Base-by-base conservation (phyloP, 2,329 filamentous ascomycete genomes). In the Parastagonospora nodorum region DNA sequence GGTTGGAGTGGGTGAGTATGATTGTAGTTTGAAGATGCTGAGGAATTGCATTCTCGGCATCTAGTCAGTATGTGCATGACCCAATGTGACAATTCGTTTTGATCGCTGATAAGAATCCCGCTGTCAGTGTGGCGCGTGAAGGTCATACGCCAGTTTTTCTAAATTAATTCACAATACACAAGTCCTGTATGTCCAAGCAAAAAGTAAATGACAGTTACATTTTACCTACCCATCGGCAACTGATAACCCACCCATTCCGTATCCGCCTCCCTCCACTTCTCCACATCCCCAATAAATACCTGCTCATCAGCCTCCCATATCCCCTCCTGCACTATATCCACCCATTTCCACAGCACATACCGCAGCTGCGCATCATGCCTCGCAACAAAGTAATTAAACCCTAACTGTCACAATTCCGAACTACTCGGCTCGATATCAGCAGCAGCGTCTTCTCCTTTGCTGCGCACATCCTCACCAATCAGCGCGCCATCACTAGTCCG, bases 281-380 rank as follows among this genome's bases (percentile, higher is more conserved):
- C 44, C 36, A 51, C 19, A 27, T 37, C 48, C 35, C 41, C 48
- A 27, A 49, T 31, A 51, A 55, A 37, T 12, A 44, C 44, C 35
- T 43, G 12, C 40, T 38, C 24, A 32, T 55, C 48, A 40, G 48
- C 48, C 41, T 45, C 10, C 44, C 48, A 51, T 16, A 44, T 48
- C 10, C 45, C 52, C 30, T 42, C 32, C 38, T 54, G 28, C 31
- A 57, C 31, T 50, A 57, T 57, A 31, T 45, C 53, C 24, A 46
- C 2, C 41, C 43, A 48, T 24, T 51, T 50, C 35, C 33, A 10
- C 14, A 57, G 46, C 47, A 51, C 47, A 42, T 42, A 45, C 19
- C 15, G 33, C 11, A 56, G 44, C 41, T 49, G 48, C 33, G 49
- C 36, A 49, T 49, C 48, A 44, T 51, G 48, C 41, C 36, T 11